Percentiles rank a stretch among this genome's conserved stretches.
These are phyloP conservation scores for Clitoria ternatea DNA, from an alignment of 306 rosid species.

Conservation along the genomic window DNA sequence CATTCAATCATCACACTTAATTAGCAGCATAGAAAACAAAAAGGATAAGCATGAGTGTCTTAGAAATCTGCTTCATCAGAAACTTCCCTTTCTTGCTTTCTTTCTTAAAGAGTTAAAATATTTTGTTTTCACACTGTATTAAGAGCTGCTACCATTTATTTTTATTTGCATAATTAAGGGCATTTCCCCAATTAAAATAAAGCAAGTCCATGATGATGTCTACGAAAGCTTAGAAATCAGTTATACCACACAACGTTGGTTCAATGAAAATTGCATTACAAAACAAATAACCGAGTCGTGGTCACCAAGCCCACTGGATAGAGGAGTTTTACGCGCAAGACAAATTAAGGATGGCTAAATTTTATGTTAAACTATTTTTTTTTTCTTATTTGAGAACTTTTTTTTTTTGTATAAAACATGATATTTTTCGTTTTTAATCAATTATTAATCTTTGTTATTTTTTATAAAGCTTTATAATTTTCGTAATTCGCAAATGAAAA, in stretches of 20 bases:
- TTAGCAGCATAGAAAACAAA: background rate
- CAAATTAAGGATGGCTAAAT: background rate
- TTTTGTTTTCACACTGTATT: slow-evolving; percentile 13
- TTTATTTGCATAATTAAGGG: background rate
- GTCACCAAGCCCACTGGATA: background rate
- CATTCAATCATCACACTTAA: background rate
- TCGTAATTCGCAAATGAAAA: background rate
- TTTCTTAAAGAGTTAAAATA: background rate
- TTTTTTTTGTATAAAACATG: too few species aligned
- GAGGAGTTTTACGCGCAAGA: background rate
- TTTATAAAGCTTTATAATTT: background rate
- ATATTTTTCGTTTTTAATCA: too few species aligned
- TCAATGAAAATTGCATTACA: background rate
- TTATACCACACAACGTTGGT: background rate
- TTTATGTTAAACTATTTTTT: background rate
- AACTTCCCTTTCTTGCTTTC: background rate
- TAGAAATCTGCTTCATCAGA: background rate
- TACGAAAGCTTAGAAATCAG: background rate
- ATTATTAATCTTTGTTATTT: background rate
- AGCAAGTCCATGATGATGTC: slow-evolving; percentile 4
- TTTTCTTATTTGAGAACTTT: background rate
- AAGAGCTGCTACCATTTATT: background rate
- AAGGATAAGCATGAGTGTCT: background rate
- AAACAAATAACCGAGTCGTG: background rate
- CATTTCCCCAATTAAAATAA: background rate